Conservation (phyloP, 1,139 yeast species). For the Geotrichum aggregatum region DNA sequence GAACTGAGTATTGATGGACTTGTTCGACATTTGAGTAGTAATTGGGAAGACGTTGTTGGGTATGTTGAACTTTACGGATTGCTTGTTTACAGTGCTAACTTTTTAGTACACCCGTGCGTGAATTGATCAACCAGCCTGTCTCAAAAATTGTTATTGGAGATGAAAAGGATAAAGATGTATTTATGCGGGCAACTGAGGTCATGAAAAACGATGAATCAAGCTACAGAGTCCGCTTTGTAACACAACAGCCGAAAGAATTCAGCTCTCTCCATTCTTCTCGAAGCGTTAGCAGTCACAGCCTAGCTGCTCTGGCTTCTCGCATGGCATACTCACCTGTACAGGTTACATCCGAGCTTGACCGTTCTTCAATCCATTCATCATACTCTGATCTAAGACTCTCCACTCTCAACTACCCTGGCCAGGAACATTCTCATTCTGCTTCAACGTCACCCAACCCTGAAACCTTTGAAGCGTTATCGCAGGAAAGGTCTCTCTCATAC, state of each 20-base stretch:
- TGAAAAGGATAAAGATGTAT: conserved; percentile 61
- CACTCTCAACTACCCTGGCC: not conserved
- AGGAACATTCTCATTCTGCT: not conserved
- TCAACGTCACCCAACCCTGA: conserved; percentile 8
- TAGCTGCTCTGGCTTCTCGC: not conserved
- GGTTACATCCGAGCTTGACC: conserved; percentile 40
- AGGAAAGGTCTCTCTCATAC: conserved; percentile 31
- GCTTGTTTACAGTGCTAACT: conserved; percentile 11
- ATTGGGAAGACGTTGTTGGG: conserved; percentile 69
- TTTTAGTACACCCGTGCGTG: conserved; percentile 54
- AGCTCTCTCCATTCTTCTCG: conserved; percentile 1
- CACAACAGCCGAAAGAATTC: conserved; percentile 5
- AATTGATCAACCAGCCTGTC: conserved; percentile 57
- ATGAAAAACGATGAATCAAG: conserved; percentile 74
- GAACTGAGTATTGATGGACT: conserved; percentile 78
- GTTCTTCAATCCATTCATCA: conserved; percentile 12
- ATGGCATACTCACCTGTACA: conserved; percentile 39
- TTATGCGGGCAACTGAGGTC: conserved; percentile 62
- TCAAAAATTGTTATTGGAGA: conserved; percentile 64
- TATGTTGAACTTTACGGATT: conserved; percentile 21
- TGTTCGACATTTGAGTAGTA: conserved; percentile 65
- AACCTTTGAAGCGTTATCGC: conserved; percentile 23
- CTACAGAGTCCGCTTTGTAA: conserved; percentile 66
- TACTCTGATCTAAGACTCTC: conserved; percentile 12
- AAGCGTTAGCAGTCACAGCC: not conserved